Base-by-base conservation (phyloP, 2,329 filamentous ascomycete species). In the Curvularia lunata region DNA sequence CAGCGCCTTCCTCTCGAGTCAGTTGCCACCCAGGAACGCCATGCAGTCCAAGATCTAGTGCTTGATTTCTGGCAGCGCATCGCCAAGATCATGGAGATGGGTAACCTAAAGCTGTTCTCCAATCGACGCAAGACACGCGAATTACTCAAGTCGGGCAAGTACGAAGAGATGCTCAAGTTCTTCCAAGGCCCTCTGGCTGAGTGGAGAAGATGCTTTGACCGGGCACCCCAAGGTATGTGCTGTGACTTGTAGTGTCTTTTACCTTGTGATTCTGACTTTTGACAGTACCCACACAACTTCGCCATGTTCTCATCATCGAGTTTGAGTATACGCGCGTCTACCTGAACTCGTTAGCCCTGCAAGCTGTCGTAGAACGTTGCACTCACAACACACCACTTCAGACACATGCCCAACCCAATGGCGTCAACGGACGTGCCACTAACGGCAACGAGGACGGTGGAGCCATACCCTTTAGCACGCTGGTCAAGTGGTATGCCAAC, bases 261-360 rank as follows among this genome's bases (percentile, higher is more conserved):
- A 12, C 10, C 30, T 12, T 16, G 47, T 52, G 13, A 37, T 37
- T 47, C 28, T 77, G 65, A 77, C 54, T 38, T 5, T 41, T 25
- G 16, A 54, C 64, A 83, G 85, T 88, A 28, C 80, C 83, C 1
- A 79, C 81, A 16, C 79, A 85, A 55, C 86, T 88, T 78, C 81
- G 84, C 45, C 87, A 92, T 73, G 93, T 98, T 57, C 82, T 99
- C 28, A 89, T 87, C 7, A 97, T 98, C 64, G 95, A 99, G 79
- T 97, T 95, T 71, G 92, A 98, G 71, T 97, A 97, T 73, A 92
- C 94, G 25, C 87, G 94, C 69, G 90, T 97, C 49, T 98, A 98
- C 73, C 86, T 97, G 79, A 97, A 98, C 75, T 97, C 93, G 0
- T 83, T 99, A 1, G 93, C 93, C 2, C 81, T 99, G 1, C 95